Percentiles rank a stretch among this genome's conserved stretches.
These are phyloP conservation scores for Calamus simplicifolius DNA, from an alignment of 176 grass and related monocot genomes.

Conservation along the genomic window DNA sequence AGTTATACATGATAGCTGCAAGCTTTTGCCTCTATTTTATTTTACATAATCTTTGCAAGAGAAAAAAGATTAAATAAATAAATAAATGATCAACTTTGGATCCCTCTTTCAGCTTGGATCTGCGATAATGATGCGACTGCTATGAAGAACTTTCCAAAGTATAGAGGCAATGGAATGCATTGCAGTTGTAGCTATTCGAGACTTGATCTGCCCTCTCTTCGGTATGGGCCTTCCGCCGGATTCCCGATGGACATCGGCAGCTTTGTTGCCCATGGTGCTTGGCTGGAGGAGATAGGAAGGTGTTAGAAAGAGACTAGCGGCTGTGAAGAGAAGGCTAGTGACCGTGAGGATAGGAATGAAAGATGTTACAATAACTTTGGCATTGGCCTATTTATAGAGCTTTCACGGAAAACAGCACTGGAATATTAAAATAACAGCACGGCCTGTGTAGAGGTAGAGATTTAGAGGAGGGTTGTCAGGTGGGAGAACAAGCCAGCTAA, in stretches of 20 bases:
- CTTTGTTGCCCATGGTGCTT: conserved; percentile 1
- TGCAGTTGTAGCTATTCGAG: conserved; percentile 16
- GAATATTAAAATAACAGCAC: no score
- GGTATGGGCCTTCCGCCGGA: conserved; percentile 17
- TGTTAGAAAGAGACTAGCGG: no score
- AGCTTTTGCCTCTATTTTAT: neutral
- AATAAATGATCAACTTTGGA: no score
- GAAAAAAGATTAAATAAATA: neutral
- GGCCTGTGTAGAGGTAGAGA: no score
- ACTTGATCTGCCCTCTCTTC: conserved; percentile 40
- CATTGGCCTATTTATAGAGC: no score
- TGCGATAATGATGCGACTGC: conserved; percentile 7
- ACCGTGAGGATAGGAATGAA: no score
- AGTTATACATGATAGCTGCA: conserved; percentile 12
- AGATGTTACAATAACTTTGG: no score
- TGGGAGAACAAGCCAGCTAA: neutral
- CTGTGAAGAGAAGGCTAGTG: no score
- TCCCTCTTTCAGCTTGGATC: no score
- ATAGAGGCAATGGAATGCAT: conserved; percentile 18
- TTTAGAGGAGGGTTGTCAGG: no score
- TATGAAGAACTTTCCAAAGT: conserved; percentile 13
- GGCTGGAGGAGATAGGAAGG: no score
- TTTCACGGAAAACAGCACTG: no score
- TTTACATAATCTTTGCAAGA: conserved; percentile 1
- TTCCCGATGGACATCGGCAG: neutral